Base-by-base conservation (phyloP, 2,329 filamentous ascomycete species). In the Neophaeococcomyces aloes region DNA sequence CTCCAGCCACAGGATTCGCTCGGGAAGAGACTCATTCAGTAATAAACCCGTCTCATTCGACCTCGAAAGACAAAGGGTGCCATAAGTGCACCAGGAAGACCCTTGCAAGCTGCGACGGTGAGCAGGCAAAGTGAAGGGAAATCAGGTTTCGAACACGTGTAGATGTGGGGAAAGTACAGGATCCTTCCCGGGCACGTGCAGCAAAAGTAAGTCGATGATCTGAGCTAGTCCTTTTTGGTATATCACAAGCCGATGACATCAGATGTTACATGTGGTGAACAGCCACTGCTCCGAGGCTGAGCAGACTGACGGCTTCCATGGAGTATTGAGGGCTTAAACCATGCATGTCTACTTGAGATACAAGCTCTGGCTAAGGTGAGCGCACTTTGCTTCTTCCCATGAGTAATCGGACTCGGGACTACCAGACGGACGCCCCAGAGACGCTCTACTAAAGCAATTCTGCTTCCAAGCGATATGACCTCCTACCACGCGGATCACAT, bases 391-490 rank as follows among this genome's bases (percentile, higher is more conserved):
- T 3, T 14, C 30, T 30, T 42, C 29, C 38, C 38, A 42, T 10
- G 19, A 32, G 18, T 32, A 42, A 13, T 42, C 38, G 8, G n/a
- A 7, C 23, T 6, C 14, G 29, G n/a, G 30, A 42, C n/a, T 25
- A 18, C 38, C 38, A 13, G 21, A 15, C 5, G 38, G 38, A 18
- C 10, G 19, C 7, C 38, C 38, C 38, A 42, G n/a, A n/a, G 14
- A 42, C 11, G 29, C 38, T 23, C 38, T 31, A 19, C 29, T 42
- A 21, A 19, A 42, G 17, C 19, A 19, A 10, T 42, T 42, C 38
- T 42, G 38, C 17, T 42, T 34, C 38, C 38, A 42, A 10, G 38
- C 21, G n/a, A 42, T 33, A 23, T 42, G 21, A 6, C 38, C 38
- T 7, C 29, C 14, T 21, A 23, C 10, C 8, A 42, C 38, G 18